Evolutionary conservation across 176 grass and related monocot genomes (phyloP).

Genomic region (Dactylis glomerata): DNA sequence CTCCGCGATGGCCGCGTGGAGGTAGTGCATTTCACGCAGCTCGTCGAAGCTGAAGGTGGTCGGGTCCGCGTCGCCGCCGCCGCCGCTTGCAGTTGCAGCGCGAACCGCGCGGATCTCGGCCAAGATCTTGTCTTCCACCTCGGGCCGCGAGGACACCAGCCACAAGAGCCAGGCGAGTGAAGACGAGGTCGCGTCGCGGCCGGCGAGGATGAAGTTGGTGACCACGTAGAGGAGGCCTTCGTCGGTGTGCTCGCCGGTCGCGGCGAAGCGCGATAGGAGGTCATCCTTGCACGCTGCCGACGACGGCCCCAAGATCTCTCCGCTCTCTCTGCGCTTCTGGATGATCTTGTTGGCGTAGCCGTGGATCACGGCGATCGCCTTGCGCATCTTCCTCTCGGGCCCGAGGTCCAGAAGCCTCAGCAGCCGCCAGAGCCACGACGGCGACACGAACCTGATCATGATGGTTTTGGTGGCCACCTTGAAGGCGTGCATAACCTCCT

Average conservation of each 20-base stretch:
- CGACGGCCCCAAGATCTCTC: too few relatives aligned
- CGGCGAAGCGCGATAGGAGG: slow-evolving; percentile 56
- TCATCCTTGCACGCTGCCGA: slow-evolving; percentile 14
- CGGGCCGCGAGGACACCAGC: slow-evolving; percentile 39
- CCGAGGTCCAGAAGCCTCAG: slow-evolving; percentile 36
- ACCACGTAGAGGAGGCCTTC: slow-evolving; percentile 47
- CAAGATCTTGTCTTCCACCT: slow-evolving; percentile 44
- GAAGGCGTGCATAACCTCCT: slow-evolving; percentile 22
- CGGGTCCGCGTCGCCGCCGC: background rate
- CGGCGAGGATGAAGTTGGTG: slow-evolving; percentile 56
- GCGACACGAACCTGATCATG: slow-evolving; percentile 35
- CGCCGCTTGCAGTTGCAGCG: background rate
- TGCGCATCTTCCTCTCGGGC: slow-evolving; percentile 25
- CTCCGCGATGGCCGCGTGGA: slow-evolving; percentile 55
- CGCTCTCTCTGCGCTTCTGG: slow-evolving; percentile 6
- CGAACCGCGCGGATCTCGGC: slow-evolving; percentile 37
- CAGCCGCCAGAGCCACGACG: slow-evolving; percentile 27
- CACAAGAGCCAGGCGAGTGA: slow-evolving; percentile 75
- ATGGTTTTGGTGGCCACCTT: slow-evolving; percentile 25
- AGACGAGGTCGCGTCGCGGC: slow-evolving; percentile 60
- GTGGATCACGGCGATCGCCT: slow-evolving; percentile 18
- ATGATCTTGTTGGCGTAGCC: slow-evolving; percentile 37
- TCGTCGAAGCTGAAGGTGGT: slow-evolving; percentile 48
- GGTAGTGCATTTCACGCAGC: slow-evolving; percentile 52
- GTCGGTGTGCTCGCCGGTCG: slow-evolving; percentile 20